phyloP scores from a whole-genome alignment of 2,329 filamentous ascomycete species.

The Pseudopyricularia javanii region DNA sequence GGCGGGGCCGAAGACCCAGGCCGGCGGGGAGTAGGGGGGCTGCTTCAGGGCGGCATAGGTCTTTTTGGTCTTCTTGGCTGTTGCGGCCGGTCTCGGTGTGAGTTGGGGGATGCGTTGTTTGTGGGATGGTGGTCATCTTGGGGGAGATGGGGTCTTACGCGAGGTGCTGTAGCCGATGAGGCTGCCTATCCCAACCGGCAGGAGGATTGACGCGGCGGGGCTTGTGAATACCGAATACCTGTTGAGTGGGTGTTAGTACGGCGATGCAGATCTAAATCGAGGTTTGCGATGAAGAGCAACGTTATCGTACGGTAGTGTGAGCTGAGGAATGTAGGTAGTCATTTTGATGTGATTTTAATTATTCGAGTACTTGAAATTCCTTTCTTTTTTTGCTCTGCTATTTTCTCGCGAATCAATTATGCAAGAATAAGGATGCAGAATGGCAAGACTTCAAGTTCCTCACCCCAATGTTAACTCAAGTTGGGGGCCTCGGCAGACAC shows the following conservation, averaged over 20 bases:
- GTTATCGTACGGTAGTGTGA: conserved; percentile 64
- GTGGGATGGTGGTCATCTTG: not conserved
- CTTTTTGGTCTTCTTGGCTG: conserved; percentile 45
- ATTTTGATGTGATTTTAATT: conserved; percentile 31
- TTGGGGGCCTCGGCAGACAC: too few species aligned
- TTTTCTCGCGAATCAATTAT: too few species aligned
- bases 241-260: too few species aligned
- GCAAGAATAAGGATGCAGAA: too few species aligned
- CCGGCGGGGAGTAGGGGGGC: conserved; percentile 48
- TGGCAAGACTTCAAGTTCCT: too few species aligned
- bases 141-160: conserved; percentile 33
- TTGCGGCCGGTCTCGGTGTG: not conserved
- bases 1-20: conserved; percentile 49
- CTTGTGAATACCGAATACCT: conserved; percentile 61
- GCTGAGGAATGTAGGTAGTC: conserved; percentile 67
- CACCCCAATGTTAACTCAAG: too few species aligned
- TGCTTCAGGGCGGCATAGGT: conserved; percentile 57
- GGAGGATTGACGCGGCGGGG: conserved; percentile 59
- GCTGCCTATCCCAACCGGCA: conserved; percentile 63
- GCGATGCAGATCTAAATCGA: too few species aligned
- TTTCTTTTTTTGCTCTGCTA: too few species aligned
- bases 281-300: too few species aligned
- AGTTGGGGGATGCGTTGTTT: not conserved
- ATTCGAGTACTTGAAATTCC: too few species aligned
- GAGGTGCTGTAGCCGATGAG: conserved; percentile 58